Evolutionary conservation across 2,329 filamentous ascomycete genomes (phyloP), one percentile per base, ranked within the genome.

Genomic region (Trichoderma guizhouense): DNA sequence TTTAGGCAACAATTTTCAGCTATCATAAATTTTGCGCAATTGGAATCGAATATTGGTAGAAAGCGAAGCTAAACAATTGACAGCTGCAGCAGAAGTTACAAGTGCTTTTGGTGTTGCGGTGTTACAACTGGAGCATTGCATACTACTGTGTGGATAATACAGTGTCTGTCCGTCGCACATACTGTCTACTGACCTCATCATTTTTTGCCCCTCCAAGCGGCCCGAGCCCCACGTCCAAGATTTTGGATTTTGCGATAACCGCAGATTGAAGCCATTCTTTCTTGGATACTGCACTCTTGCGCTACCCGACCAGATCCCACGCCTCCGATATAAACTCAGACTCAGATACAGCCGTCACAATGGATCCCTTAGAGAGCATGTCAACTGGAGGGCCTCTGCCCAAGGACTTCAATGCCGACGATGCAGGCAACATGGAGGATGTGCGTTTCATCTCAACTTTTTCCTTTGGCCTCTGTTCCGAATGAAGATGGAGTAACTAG

Each of bases 321-420:
- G 18, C 21, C 51, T 26, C 47, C 2, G n/a, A 53, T 7, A 32
- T 18, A 28, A 18, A 39, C 51, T 21, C 47, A 9, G 14, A 53
- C 11, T 32, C 14, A n/a, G 5, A 63, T 18, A 51, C 21, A 58
- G 47, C 51, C 24, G 66, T 26, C 74, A 76, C 55, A 65, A 82
- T 83, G 82, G 82, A 83, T 76, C 81, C 82, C 47, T 79, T 83
- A 74, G 79, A 83, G 57, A 80, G 74, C 76, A 81, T 82, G 80
- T 69, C 67, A 30, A 75, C 80, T 28, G 75, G 76, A 15, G 80
- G 77, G 55, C 78, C 76, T 26, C 77, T 84, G 67, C 85, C 90
- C 79, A 83, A 86, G 82, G 78, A 87, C 84, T 88, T 92, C 82
- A 81, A 91, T 81, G 80, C 90, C 81, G 80, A 90, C 78, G 81